Base-by-base conservation (phyloP, 1,139 yeast species). In the Sugiyamaella japonica region DNA sequence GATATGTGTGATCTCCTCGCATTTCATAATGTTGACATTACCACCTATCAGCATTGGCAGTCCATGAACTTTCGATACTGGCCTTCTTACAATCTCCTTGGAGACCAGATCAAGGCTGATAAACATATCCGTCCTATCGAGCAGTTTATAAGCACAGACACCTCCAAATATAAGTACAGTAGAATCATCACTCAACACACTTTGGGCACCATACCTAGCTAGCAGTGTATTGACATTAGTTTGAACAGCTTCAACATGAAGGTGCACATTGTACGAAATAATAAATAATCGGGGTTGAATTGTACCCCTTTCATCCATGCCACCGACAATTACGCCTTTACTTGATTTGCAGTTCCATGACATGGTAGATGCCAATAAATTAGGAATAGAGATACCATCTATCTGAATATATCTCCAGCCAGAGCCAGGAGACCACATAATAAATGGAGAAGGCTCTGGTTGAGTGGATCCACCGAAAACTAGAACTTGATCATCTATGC, bases 41-140 rank as follows among this genome's bases (percentile, higher is more conserved):
- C 80, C 81, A 0, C 93, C 93, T n/a, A 83, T 77, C 28, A 85
- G 71, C 58, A 86, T 71, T 1, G 88, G 86, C 1, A 79, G 73
- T 1, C 0, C 61, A 6, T 31, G 25, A 40, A 40, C 13, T 31
- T 15, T 8, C 6, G 39, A 16, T 32, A 28, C 41, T 15, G 49
- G 10, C 75, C 55, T 4, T 44, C 31, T 38, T 16, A 12, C 16
- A 20, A 57, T 37, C 20, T 41, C 53, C 4, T 61, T 63, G 0
- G 61, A 60, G 0, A 36, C 36, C 0, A 75, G 48, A 54, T 76
- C 68, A 20, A 77, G 61, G n/a, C 69, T 60, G 1, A 82, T 60
- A 16, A 82, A 65, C 6, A 77, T 70, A 31, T 73, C 74, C 9
- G 62, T 44, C 38, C 73, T 72, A 52, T 71, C 74, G 43, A 77